phyloP scores from a whole-genome alignment of 441 rosid species.

The Croton laevigatus region DNA sequence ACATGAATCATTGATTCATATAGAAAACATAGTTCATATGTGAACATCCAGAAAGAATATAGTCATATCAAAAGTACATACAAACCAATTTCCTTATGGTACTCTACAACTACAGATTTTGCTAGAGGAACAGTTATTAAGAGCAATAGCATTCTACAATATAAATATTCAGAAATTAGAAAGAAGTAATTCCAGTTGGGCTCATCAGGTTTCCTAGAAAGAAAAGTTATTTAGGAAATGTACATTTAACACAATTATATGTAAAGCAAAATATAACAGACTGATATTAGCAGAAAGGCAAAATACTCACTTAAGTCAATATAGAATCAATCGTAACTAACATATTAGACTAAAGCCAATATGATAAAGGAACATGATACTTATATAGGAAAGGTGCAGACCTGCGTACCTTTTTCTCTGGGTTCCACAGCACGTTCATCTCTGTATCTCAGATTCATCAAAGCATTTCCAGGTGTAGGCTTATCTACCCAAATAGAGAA shows the following conservation, averaged over 20 bases:
- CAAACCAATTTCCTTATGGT: neutral
- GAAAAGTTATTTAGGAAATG: too few species aligned
- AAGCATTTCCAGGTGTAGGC: conserved; percentile 91
- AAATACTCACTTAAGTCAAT: neutral
- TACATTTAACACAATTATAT: neutral
- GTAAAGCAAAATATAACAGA: neutral
- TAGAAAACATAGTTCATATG: neutral
- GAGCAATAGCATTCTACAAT: neutral
- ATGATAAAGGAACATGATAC: conserved; percentile 17
- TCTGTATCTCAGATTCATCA: conserved; percentile 86
- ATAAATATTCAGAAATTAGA: neutral
- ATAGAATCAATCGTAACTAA: neutral
- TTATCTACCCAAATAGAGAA: conserved; percentile 98
- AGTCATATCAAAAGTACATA: neutral
- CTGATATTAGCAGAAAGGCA: neutral
- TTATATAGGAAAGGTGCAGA: conserved; percentile 23
- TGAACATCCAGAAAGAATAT: neutral
- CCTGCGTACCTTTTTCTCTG: conserved; percentile 51
- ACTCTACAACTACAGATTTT: conserved; percentile 9
- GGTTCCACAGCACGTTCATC: conserved; percentile 62
- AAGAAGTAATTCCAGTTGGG: neutral
- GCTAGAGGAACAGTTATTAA: conserved; percentile 7
- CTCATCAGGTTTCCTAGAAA: too few species aligned
- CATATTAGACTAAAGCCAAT: conserved; percentile 5
- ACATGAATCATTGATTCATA: neutral